Evolutionary conservation across 1,284 basidiomycete species (phyloP).

Genomic region (Pseudozyma sp.): DNA sequence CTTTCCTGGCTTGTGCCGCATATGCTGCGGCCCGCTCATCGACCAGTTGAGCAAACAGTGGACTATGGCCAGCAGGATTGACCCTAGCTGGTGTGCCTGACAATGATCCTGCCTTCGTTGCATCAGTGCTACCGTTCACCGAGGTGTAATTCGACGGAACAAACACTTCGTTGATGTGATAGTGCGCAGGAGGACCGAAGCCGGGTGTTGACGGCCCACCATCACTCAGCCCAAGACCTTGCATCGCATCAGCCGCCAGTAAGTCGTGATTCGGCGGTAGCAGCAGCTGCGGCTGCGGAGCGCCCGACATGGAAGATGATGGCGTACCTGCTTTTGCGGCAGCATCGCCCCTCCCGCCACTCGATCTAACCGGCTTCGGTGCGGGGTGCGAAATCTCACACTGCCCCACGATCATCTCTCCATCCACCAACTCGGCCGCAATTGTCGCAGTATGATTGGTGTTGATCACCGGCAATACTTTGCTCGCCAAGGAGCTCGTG

Average conservation of each 20-base stretch:
- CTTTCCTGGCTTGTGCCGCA: constrained; percentile 25
- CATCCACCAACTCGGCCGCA: constrained; percentile 86
- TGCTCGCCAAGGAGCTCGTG: constrained; percentile 70
- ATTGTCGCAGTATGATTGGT: constrained; percentile 98
- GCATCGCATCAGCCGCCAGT: constrained; percentile 11
- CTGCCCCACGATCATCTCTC: constrained; percentile 85
- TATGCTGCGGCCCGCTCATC: constrained; percentile 40
- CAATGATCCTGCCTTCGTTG: neutral
- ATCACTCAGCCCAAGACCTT: constrained; percentile 13
- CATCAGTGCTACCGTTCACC: constrained; percentile 30
- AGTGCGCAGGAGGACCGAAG: constrained; percentile 45
- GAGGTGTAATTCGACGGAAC: constrained; percentile 29
- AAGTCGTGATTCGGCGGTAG: constrained; percentile 1
- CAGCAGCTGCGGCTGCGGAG: neutral
- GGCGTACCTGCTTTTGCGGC: constrained; percentile 36
- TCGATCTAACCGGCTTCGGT: constrained; percentile 15
- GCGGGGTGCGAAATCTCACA: constrained; percentile 94
- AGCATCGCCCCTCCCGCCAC: constrained; percentile 10
- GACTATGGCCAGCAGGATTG: constrained; percentile 15
- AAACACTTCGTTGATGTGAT: constrained; percentile 24
- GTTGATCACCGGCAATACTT: constrained; percentile 86
- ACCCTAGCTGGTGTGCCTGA: constrained; percentile 8
- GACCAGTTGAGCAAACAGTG: constrained; percentile 28
- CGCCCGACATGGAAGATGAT: constrained; percentile 50
- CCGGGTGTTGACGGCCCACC: constrained; percentile 33